A percentile compares a stretch with the other conserved stretches of the same genome.
Evolutionary conservation across 2,329 filamentous ascomycete genomes (phyloP).

Genomic region (Monilinia vaccinii-corymbosi): DNA sequence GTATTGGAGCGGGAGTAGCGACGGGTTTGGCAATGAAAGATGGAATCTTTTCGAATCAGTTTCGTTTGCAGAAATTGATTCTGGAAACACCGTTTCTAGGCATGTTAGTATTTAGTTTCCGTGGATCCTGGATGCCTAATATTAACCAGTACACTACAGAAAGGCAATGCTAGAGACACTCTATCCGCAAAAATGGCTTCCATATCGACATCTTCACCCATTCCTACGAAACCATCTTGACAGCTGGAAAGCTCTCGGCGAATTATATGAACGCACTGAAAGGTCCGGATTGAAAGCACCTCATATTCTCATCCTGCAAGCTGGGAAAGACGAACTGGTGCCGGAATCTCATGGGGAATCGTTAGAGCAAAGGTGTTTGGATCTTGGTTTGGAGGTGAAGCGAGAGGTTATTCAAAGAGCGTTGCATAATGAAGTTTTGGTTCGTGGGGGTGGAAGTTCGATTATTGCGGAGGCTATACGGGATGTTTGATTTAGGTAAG

Average conservation of each 20-base stretch:
- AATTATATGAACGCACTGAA: conserved; percentile 32
- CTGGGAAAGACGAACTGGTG: conserved; percentile 50
- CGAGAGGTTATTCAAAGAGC: conserved; percentile 38
- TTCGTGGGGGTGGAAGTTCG: conserved; percentile 36
- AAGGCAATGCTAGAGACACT: conserved; percentile 60
- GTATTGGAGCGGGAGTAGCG: conserved; percentile 64
- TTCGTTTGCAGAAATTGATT: conserved; percentile 41
- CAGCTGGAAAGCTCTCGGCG: conserved; percentile 41
- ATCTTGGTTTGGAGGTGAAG: conserved; percentile 39
- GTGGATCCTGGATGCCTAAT: background rate
- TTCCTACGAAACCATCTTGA: conserved; percentile 60
- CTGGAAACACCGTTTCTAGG: conserved; percentile 71
- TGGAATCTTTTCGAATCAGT: conserved; percentile 10
- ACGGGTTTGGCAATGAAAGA: conserved; percentile 36
- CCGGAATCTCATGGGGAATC: conserved; percentile 40
- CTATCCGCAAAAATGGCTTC: conserved; percentile 73
- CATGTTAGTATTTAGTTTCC: conserved; percentile 30
- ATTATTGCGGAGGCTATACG: conserved; percentile 38
- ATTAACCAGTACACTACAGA: background rate
- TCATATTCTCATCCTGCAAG: conserved; percentile 40
- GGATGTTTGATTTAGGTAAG: too few relatives aligned
- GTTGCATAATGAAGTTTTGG: conserved; percentile 49
- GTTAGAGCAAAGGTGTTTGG: conserved; percentile 39
- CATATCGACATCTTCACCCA: conserved; percentile 65
- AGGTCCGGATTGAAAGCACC: conserved; percentile 16